Percentiles rank a stretch among this genome's conserved stretches.
phyloP scores from a whole-genome alignment of 805 yeast species.

The Candida rishiriensis region DNA sequence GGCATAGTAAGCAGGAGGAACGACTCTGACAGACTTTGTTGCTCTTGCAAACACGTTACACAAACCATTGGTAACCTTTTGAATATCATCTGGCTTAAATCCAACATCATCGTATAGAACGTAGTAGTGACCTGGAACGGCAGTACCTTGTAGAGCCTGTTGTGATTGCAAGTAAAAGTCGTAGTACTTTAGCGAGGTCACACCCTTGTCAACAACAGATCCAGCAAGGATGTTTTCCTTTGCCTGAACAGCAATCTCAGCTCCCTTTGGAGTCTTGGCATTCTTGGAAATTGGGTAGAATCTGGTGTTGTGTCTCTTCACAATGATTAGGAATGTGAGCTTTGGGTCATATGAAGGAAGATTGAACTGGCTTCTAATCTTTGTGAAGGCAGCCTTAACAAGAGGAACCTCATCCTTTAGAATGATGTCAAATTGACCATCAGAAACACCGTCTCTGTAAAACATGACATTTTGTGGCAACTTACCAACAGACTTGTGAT shows the following conservation, averaged over 20 bases:
- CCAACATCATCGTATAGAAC: conserved; percentile 28
- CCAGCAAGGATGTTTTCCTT: conserved; percentile 26
- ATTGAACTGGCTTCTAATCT: conserved; percentile 11
- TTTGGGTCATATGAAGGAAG: conserved; percentile 23
- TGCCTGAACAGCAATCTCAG: conserved; percentile 18
- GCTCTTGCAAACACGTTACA: conserved; percentile 29
- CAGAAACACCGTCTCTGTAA: conserved; percentile 32
- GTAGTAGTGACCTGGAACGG: conserved; percentile 31
- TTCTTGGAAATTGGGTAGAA: conserved; percentile 26
- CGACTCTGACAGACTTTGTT: conserved; percentile 29
- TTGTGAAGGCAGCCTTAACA: conserved; percentile 18
- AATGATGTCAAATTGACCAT: conserved; percentile 28
- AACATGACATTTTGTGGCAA: conserved; percentile 24
- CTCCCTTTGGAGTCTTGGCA: conserved; percentile 18
- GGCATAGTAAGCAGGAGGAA: conserved; percentile 31
- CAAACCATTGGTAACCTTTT: conserved; percentile 25
- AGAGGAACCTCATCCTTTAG: conserved; percentile 27
- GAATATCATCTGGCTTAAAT: conserved; percentile 25
- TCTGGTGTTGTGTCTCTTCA: conserved; percentile 25
- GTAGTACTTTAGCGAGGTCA: conserved; percentile 27
- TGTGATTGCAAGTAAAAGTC: conserved; percentile 31
- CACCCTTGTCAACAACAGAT: conserved; percentile 28
- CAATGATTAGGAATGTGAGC: conserved; percentile 24
- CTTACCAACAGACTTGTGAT: conserved; percentile 16
- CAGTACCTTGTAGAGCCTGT: conserved; percentile 32